These are phyloP conservation scores for Aureobasidium sp. DNA, from an alignment of 2,329 filamentous ascomycete species.

Conservation along the genomic window DNA sequence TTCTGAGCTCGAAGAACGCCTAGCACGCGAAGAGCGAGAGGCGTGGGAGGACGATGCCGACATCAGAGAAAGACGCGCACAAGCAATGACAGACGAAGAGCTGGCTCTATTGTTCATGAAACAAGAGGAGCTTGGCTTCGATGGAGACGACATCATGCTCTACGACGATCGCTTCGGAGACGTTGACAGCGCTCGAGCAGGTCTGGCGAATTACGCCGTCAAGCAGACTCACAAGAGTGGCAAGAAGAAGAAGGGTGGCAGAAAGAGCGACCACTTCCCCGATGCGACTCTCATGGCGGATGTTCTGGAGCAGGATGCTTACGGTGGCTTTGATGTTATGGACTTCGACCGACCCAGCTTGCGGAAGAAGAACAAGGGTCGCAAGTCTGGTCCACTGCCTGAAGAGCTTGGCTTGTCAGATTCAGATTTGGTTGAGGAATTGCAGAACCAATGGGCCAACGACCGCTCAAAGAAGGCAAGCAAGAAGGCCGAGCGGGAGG, in stretches of 20 bases:
- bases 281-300: constrained; percentile 52
- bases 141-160: constrained; percentile 51
- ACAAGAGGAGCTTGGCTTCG: constrained; percentile 57
- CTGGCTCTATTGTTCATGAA: constrained; percentile 56
- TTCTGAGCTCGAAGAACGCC: constrained; percentile 29
- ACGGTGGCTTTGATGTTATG: constrained; percentile 76
- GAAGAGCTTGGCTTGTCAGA: constrained; percentile 37
- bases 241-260: constrained; percentile 19
- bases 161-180: constrained; percentile 39
- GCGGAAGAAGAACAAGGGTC: constrained; percentile 54
- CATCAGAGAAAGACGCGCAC: constrained; percentile 33
- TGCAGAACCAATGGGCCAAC: constrained; percentile 37
- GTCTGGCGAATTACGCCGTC: constrained; percentile 23
- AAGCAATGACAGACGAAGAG: constrained; percentile 51
- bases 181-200: constrained; percentile 26
- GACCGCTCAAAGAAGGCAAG: constrained; percentile 41
- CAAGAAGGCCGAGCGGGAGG: constrained; percentile 43
- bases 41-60: constrained; percentile 36
- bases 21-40: constrained; percentile 29
- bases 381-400: constrained; percentile 37
- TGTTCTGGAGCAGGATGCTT: constrained; percentile 51
- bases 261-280: constrained; percentile 39
- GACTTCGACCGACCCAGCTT: constrained; percentile 68
- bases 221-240: constrained; percentile 20
- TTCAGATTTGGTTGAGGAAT: constrained; percentile 35